A percentile compares a stretch with the other conserved stretches of the same genome.
phyloP scores from a whole-genome alignment of 2,329 filamentous ascomycete species.

The Dactylonectria macrodidyma region DNA sequence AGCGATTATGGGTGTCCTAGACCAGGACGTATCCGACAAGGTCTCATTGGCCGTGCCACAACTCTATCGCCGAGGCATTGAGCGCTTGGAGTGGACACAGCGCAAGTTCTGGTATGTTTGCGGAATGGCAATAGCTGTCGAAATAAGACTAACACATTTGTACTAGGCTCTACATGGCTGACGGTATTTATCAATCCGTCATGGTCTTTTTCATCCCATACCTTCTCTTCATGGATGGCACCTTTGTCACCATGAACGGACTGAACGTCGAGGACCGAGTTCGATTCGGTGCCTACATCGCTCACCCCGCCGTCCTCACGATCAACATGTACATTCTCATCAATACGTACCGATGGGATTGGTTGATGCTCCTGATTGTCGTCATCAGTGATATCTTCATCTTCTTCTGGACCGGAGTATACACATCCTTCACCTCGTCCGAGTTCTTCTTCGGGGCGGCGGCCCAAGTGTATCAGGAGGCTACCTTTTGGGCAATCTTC shows the following conservation, averaged over 20 bases:
- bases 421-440: constrained; percentile 69
- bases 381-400: constrained; percentile 87
- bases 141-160: constrained; percentile 26
- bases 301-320: constrained; percentile 85
- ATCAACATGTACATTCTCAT: constrained; percentile 96
- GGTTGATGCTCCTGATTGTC: constrained; percentile 90
- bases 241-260: constrained; percentile 80
- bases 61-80: constrained; percentile 94
- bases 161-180: constrained; percentile 88
- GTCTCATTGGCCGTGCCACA: constrained; percentile 96
- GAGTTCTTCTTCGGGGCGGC: constrained; percentile 81
- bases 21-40: constrained; percentile 95
- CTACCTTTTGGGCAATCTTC: constrained; percentile 90
- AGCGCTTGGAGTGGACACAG: constrained; percentile 96
- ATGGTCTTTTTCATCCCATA: constrained; percentile 96
- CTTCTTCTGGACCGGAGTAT: constrained; percentile 97
- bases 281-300: constrained; percentile 90
- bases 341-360: constrained; percentile 98
- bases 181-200: constrained; percentile 94
- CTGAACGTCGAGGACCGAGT: constrained; percentile 83
- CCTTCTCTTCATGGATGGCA: constrained; percentile 79
- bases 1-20: constrained; percentile 95
- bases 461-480: constrained; percentile 82
- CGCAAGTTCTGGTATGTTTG: constrained; percentile 90
- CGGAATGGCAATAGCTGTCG: neutral